phyloP scores from a whole-genome alignment of 2,329 filamentous ascomycete genomes.

The Fusarium pilosicola region DNA sequence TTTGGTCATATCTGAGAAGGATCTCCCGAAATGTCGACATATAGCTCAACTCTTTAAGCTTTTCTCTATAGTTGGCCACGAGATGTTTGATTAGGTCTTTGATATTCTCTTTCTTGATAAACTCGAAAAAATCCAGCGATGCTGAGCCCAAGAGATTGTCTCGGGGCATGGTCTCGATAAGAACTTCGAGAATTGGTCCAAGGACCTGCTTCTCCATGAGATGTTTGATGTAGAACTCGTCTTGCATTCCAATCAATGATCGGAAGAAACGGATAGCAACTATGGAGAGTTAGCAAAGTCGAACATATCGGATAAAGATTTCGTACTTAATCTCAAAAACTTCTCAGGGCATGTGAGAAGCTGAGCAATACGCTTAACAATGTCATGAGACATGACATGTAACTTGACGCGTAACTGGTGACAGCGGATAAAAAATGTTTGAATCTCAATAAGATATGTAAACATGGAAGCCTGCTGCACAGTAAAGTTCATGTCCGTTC shows the following conservation, averaged over 20 bases:
- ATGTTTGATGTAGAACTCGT: constrained; percentile 90
- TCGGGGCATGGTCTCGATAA: constrained; percentile 85
- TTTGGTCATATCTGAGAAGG: constrained; percentile 81
- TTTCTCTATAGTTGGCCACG: constrained; percentile 84
- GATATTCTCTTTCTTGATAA: constrained; percentile 82
- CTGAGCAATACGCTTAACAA: constrained; percentile 82
- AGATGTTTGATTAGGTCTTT: constrained; percentile 86
- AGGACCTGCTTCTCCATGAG: constrained; percentile 84
- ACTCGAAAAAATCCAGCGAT: constrained; percentile 93
- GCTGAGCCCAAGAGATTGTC: constrained; percentile 96
- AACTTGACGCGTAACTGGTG: constrained; percentile 88
- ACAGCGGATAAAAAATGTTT: constrained; percentile 93
- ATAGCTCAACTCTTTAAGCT: constrained; percentile 79
- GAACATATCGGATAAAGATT: constrained; percentile 3
- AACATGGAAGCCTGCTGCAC: constrained; percentile 91
- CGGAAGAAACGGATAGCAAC: constrained; percentile 95
- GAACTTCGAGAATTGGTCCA: constrained; percentile 84
- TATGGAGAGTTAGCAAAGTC: constrained; percentile 50
- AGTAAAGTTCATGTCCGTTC: constrained; percentile 74
- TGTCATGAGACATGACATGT: constrained; percentile 83
- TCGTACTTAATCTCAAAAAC: constrained; percentile 86
- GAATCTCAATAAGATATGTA: constrained; percentile 88
- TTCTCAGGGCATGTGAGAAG: constrained; percentile 87
- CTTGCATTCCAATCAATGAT: constrained; percentile 83
- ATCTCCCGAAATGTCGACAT: constrained; percentile 85